phyloP scores from a whole-genome alignment of 305 asterid genomes.

The Ilex paraguariensis region DNA sequence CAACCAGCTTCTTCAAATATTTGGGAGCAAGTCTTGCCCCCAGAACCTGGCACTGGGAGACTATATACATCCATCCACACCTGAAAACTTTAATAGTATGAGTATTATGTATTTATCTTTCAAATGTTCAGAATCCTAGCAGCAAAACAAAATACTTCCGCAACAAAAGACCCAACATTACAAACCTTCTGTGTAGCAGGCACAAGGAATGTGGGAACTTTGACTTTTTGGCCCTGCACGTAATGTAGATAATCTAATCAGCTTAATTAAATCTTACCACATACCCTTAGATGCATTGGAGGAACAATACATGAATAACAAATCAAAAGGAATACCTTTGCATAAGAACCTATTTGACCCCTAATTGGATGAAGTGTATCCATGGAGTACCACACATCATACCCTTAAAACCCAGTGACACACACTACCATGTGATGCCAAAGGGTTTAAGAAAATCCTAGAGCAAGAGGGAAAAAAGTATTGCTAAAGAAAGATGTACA shows the following conservation, averaged over 20 bases:
- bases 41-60: constrained; percentile 80
- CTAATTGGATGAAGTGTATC: no score
- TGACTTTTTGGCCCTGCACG: constrained; percentile 82
- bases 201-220: constrained; percentile 90
- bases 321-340: no score
- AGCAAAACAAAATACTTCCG: not conserved
- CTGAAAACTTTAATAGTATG: constrained; percentile 22
- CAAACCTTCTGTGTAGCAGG: constrained; percentile 93
- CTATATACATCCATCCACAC: constrained; percentile 86
- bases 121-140: not conserved
- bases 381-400: no score
- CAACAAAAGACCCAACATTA: constrained; percentile 5
- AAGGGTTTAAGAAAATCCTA: no score
- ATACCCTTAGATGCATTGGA: no score
- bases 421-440: no score
- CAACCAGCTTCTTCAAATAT: constrained; percentile 96
- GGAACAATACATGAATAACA: no score
- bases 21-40: constrained; percentile 90
- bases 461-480: no score
- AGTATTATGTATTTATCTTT: no score
- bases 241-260: constrained; percentile 4
- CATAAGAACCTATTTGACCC: no score
- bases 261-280: not conserved
- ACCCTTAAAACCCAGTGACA: no score
- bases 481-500: no score